A percentile compares a stretch with the other conserved stretches of the same genome.
phyloP scores from a whole-genome alignment of 208 protist genomes.

The Porcisia hertigi region DNA sequence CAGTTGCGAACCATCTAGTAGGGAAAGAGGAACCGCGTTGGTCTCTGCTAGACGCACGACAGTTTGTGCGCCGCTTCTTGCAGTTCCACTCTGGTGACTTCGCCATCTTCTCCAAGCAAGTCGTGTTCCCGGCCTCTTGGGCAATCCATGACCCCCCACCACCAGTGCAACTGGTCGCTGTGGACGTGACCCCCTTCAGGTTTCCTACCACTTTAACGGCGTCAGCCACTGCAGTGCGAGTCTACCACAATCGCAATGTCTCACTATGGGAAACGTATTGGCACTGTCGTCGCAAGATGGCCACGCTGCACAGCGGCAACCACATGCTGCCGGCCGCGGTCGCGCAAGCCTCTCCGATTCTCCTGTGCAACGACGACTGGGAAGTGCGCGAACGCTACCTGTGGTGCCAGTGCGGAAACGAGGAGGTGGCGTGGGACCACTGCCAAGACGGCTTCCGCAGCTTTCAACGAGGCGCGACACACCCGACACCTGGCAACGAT shows the following conservation, averaged over 20 bases:
- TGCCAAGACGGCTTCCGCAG: constrained; percentile 50
- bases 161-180: constrained; percentile 38
- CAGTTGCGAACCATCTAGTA: constrained; percentile 61
- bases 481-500: constrained; percentile 7
- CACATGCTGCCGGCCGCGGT: constrained; percentile 43
- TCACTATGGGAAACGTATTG: constrained; percentile 69
- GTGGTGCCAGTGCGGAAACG: constrained; percentile 51
- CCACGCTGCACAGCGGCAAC: constrained; percentile 34
- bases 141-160: constrained; percentile 30
- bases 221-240: constrained; percentile 1
- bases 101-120: constrained; percentile 49
- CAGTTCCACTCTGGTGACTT: constrained; percentile 39
- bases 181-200: constrained; percentile 28
- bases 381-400: constrained; percentile 70
- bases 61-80: constrained; percentile 62
- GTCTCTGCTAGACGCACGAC: constrained; percentile 53
- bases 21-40: constrained; percentile 60
- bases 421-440: constrained; percentile 58
- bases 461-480: constrained; percentile 6
- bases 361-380: constrained; percentile 64
- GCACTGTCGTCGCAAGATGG: constrained; percentile 48
- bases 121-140: constrained; percentile 52
- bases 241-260: constrained; percentile 60
- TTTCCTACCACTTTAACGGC: constrained; percentile 11
- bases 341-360: constrained; percentile 17